Evolutionary conservation across 345 rosid genomes (phyloP), one percentile per base, ranked within the genome.

Genomic region (Lepidium africanum): DNA sequence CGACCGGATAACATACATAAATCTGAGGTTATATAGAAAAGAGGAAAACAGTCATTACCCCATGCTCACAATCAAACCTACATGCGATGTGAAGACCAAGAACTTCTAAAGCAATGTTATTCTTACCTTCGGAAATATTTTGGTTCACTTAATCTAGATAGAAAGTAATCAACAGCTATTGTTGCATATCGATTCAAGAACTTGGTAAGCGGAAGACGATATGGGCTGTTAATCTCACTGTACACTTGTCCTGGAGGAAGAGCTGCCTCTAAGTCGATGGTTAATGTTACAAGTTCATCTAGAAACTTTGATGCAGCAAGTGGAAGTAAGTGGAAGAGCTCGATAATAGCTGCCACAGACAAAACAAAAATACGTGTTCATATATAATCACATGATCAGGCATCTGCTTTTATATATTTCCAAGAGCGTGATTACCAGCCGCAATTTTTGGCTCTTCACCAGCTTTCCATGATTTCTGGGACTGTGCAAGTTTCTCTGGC

Each of bases 381-480:
- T 54, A 75, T 55, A 69, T 17, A n/a, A 33, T 27, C n/a, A 60
- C 61, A 58, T 61, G 41, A 75, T 48, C 67, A 47, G 45, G 47
- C 41, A 36, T 63, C 38, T 25, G 42, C 47, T 35, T 25, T 36
- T 17, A 43, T 27, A 40, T 25, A 33, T 36, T 23, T 35, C 19
- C 23, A 43, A 69, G 40, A 45, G 54, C 63, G 23, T 35, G 47
- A 53, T 56, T 84, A 91, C 99, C 97, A 41, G 97, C 91, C 61
- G 99, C 99, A 58, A 94, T 91, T 85, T 94, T 94, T 8, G 99
- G 96, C 84, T 94, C 99, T 80, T 94, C 99, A 41, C 99, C 99
- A 70, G 91, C 77, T 78, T 94, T 94, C 97, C 99, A 91, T 74
- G 92, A 85, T 75, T 94, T 94, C 79, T 79, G 85, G 75, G 82